Evolutionary conservation across 768 basidiomycete species (phyloP).

Genomic region (Glaciozyma martinii): DNA sequence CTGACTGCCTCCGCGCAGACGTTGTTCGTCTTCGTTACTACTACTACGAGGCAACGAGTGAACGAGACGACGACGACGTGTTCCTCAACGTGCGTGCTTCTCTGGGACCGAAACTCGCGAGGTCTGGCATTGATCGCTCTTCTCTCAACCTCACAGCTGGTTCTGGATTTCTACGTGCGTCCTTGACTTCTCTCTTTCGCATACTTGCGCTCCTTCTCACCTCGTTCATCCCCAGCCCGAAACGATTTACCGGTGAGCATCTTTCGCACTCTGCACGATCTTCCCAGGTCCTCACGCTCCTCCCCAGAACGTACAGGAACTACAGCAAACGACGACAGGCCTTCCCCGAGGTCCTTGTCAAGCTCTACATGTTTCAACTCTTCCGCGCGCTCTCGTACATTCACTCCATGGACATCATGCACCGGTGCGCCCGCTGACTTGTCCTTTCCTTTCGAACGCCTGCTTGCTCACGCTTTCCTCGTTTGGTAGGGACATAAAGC

Average conservation of each 20-base stretch:
- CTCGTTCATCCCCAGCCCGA: slow-evolving; percentile 49
- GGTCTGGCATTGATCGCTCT: neutral
- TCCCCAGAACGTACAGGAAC: slow-evolving; percentile 63
- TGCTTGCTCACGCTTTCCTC: neutral
- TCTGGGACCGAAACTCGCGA: neutral
- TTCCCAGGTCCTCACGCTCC: no score
- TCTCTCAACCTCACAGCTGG: neutral
- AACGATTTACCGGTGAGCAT: slow-evolving; percentile 65
- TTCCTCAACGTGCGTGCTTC: slow-evolving; percentile 98
- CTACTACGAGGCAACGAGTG: slow-evolving; percentile 53
- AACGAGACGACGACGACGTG: slow-evolving; percentile 83
- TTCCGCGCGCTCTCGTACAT: slow-evolving; percentile 96
- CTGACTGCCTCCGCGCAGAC: slow-evolving; percentile 43
- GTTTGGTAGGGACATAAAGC: slow-evolving; percentile 80
- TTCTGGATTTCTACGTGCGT: slow-evolving; percentile 5
- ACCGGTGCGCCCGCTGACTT: neutral
- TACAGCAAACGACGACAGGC: slow-evolving; percentile 97
- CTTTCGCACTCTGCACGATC: no score
- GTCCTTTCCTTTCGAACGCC: no score
- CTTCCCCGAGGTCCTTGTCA: slow-evolving; percentile 98
- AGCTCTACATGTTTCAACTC: slow-evolving; percentile 64
- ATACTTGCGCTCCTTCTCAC: neutral
- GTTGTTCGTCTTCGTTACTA: slow-evolving; percentile 92
- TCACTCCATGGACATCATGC: slow-evolving; percentile 83
- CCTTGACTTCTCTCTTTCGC: neutral